phyloP scores from a whole-genome alignment of 208 protist genomes.

The Giardia duodenalis region DNA sequence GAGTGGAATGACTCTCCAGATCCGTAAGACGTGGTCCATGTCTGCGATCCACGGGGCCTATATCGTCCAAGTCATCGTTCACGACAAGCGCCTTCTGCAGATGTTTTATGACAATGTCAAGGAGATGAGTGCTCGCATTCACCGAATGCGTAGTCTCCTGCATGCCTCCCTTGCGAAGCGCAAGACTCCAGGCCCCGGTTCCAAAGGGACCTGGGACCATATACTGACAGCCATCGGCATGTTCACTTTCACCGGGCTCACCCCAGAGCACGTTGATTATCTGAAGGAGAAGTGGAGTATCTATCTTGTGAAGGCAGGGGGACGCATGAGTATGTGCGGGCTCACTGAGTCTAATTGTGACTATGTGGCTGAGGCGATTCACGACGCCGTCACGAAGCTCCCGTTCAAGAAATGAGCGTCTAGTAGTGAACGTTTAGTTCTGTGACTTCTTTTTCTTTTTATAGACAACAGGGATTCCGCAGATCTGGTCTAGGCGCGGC shows the following conservation, averaged over 20 bases:
- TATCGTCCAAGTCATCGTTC: conserved; percentile 1
- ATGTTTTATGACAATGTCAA: conserved; percentile 12
- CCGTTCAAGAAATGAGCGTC: background rate
- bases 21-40: conserved; percentile 17
- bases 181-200: background rate
- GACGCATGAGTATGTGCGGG: conserved; percentile 36
- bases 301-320: conserved; percentile 22
- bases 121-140: conserved; percentile 24
- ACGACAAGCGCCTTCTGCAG: background rate
- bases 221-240: conserved; percentile 34
- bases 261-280: conserved; percentile 12
- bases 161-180: background rate
- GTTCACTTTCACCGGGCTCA: conserved; percentile 44
- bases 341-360: conserved; percentile 25
- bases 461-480: too few species aligned
- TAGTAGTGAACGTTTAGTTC: too few species aligned
- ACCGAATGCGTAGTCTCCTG: background rate
- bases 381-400: conserved; percentile 27
- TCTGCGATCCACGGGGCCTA: conserved; percentile 30
- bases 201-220: conserved; percentile 22
- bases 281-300: conserved; percentile 14
- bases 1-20: background rate
- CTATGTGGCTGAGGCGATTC: conserved; percentile 31
- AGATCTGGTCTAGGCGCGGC: too few species aligned
- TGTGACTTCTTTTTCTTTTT: too few species aligned